These are phyloP conservation scores for Xerocomellus dryophilus DNA, from an alignment of 768 basidiomycete species.

Conservation along the genomic window DNA sequence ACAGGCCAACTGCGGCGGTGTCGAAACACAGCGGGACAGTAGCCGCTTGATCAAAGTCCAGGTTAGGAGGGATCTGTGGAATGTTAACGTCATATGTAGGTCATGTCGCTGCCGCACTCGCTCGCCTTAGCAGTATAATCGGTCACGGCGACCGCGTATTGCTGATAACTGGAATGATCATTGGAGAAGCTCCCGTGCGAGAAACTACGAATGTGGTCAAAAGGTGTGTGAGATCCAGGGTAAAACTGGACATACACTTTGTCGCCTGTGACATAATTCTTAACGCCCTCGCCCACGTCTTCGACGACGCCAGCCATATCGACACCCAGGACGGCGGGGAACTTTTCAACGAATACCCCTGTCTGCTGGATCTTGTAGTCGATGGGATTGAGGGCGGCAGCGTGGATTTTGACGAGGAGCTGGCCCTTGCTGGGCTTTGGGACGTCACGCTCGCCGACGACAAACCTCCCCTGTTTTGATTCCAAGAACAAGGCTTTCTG, in stretches of 20 bases:
- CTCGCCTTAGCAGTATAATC: conserved; percentile 38
- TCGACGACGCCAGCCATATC: conserved; percentile 41
- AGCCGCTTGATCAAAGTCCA: conserved; percentile 44
- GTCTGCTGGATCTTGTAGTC: conserved; percentile 39
- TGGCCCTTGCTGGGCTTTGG: conserved; percentile 38
- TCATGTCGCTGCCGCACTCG: not conserved
- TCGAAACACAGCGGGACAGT: conserved; percentile 47
- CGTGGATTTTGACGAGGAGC: conserved; percentile 40
- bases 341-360: conserved; percentile 33
- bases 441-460: conserved; percentile 24
- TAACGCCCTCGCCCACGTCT: conserved; percentile 37
- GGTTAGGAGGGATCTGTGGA: conserved; percentile 41
- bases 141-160: conserved; percentile 35
- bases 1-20: conserved; percentile 49
- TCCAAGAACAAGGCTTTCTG: conserved; percentile 31
- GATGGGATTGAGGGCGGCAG: conserved; percentile 45
- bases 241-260: conserved; percentile 32
- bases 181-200: conserved; percentile 32
- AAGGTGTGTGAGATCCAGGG: not conserved
- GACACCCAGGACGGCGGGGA: conserved; percentile 35
- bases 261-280: conserved; percentile 37
- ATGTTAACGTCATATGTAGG: conserved; percentile 6
- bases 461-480: conserved; percentile 29
- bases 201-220: conserved; percentile 4
- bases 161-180: conserved; percentile 38